Conservation (phyloP, 2,329 filamentous ascomycete genomes). For the Cyphellophora attinorum region DNA sequence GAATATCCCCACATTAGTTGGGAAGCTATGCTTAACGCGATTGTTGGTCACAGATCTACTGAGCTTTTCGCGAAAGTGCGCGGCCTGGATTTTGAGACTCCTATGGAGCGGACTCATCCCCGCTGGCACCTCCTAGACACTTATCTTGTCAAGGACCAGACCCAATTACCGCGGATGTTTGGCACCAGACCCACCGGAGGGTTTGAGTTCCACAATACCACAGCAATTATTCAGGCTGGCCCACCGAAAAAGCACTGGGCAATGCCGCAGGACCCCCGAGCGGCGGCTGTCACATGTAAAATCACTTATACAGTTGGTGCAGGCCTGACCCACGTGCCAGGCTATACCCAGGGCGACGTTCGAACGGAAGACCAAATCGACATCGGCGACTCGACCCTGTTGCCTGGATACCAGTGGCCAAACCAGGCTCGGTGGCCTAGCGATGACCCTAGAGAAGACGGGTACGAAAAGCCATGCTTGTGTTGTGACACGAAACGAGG, state of each 20-base stretch:
- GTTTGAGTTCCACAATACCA: constrained; percentile 3
- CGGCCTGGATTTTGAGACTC: constrained; percentile 5
- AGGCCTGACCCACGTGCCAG: constrained; percentile 2
- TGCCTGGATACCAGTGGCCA: neutral
- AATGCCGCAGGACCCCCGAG: constrained; percentile 1
- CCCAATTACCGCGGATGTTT: constrained; percentile 2
- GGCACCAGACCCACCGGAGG: constrained; percentile 7
- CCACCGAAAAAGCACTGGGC: constrained; percentile 10
- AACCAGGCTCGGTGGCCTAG: neutral
- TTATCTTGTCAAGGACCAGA: constrained; percentile 3
- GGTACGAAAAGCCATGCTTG: neutral
- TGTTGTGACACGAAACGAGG: neutral
- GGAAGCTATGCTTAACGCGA: constrained; percentile 1
- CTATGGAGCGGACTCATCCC: constrained; percentile 2
- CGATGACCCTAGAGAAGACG: neutral
- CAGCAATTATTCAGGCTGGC: neutral
- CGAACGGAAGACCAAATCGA: neutral
- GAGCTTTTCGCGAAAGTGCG: constrained; percentile 11
- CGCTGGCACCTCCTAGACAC: constrained; percentile 5
- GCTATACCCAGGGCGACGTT: neutral
- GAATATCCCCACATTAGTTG: too few species aligned
- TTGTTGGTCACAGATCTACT: constrained; percentile 6
- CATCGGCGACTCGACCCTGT: neutral
- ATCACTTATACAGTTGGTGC: constrained; percentile 6
- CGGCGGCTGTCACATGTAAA: constrained; percentile 1